Percentiles rank a stretch among this genome's conserved stretches.
Conservation (phyloP, 352 stramenopile species). For the Phytophthora pinifolia region DNA sequence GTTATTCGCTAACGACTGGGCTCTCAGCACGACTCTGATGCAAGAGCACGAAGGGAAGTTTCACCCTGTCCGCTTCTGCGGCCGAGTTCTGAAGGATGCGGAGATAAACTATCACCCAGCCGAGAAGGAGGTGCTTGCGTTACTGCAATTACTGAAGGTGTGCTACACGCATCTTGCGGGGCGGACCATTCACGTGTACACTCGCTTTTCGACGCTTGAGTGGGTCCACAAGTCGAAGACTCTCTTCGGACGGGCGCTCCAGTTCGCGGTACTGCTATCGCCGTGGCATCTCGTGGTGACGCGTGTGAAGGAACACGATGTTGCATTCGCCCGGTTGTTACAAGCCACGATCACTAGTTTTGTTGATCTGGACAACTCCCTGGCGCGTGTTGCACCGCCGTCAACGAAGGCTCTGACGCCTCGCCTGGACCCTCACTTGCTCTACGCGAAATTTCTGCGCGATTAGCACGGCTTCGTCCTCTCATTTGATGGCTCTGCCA, state of each 20-base stretch:
- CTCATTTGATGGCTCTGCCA: slow-evolving; percentile 23
- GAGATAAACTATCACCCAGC: slow-evolving; percentile 7
- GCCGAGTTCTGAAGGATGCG: background rate
- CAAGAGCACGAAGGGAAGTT: slow-evolving; percentile 11
- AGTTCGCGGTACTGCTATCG: slow-evolving; percentile 12
- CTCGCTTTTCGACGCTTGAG: slow-evolving; percentile 16
- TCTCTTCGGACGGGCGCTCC: background rate
- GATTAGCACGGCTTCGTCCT: slow-evolving; percentile 6
- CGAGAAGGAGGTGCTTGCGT: slow-evolving; percentile 12
- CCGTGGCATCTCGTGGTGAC: slow-evolving; percentile 11
- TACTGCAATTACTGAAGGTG: slow-evolving; percentile 5
- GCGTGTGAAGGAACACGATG: background rate
- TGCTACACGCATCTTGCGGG: slow-evolving; percentile 16
- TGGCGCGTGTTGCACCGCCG: background rate
- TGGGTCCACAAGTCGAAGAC: slow-evolving; percentile 17
- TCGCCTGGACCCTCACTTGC: background rate
- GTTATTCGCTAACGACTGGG: slow-evolving; percentile 17
- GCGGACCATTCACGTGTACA: slow-evolving; percentile 11
- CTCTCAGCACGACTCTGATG: slow-evolving; percentile 7
- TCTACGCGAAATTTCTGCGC: background rate
- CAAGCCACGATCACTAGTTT: slow-evolving; percentile 1
- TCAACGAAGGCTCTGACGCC: background rate
- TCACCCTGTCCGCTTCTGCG: slow-evolving; percentile 11
- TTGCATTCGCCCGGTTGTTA: slow-evolving; percentile 2
- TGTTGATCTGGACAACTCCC: background rate